phyloP scores from a whole-genome alignment of 2,329 filamentous ascomycete species.

The Microsporum ferrugineum region DNA sequence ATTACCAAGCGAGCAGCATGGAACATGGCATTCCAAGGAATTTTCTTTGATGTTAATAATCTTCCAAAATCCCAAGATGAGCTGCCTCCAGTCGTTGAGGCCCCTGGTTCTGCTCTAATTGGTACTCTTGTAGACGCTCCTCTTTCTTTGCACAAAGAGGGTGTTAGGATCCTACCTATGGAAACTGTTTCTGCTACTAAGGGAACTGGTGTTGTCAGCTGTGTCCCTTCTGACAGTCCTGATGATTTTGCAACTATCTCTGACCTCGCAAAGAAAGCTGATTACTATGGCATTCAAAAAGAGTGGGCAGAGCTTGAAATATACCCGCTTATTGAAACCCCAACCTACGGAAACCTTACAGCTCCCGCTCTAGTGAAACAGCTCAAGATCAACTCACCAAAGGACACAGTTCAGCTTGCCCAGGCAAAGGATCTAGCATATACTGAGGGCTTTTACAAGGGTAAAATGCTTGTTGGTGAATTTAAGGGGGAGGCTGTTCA shows the following conservation, averaged over 20 bases:
- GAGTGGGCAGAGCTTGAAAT: constrained; percentile 93
- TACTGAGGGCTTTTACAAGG: constrained; percentile 96
- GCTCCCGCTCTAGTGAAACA: constrained; percentile 77
- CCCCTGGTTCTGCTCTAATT: constrained; percentile 67
- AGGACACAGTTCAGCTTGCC: constrained; percentile 79
- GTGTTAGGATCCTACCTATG: constrained; percentile 88
- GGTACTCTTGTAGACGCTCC: constrained; percentile 75
- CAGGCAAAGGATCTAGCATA: constrained; percentile 95
- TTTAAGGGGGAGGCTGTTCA: constrained; percentile 81
- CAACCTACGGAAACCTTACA: constrained; percentile 72
- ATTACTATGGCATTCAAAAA: constrained; percentile 91
- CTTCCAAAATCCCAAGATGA: constrained; percentile 53
- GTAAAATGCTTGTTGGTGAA: constrained; percentile 75
- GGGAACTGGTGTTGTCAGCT: constrained; percentile 93
- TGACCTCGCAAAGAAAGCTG: constrained; percentile 87
- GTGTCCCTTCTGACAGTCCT: constrained; percentile 86
- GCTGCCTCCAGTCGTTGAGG: constrained; percentile 60
- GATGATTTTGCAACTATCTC: constrained; percentile 86
- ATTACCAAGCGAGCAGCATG: constrained; percentile 71
- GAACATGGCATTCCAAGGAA: constrained; percentile 93
- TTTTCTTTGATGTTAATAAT: constrained; percentile 50
- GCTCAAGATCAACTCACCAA: constrained; percentile 92
- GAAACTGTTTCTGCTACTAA: constrained; percentile 84
- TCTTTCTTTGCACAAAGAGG: constrained; percentile 70
- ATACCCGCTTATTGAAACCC: constrained; percentile 77